Evolutionary conservation across 2,329 filamentous ascomycete species (phyloP), one percentile per base, ranked within the genome.

Genomic region (Alternaria incomplexa): DNA sequence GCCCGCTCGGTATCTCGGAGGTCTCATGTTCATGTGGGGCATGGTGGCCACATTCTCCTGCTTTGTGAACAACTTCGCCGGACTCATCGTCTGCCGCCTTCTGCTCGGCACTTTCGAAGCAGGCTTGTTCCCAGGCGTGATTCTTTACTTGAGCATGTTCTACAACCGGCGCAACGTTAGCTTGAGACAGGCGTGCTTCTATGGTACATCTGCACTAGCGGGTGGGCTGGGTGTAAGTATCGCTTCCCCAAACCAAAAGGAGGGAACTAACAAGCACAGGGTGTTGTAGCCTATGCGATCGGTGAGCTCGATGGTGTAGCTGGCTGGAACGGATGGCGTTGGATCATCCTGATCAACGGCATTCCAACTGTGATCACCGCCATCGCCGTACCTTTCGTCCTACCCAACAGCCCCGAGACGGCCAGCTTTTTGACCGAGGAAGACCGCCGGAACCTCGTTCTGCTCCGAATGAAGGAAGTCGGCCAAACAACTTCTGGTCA

Each of bases 201-300:
- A 86, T n/a, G 84, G 82, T 4, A 82, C 85, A 5, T 83, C 84
- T 3, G 84, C 82, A 28, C 81, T 87, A 57, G 83, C 85, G 4
- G 85, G 86, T 5, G 85, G 85, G 7, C 85, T 88, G 40, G 86
- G 85, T 6, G 74, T 62, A 23, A 58, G 59, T 53, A 22, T 13
- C 10, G 10, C 17, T 1, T 17, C n/a, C n/a, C 12, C 20, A 4
- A 22, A 2, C 6, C 6, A 20, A 5, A n/a, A 6, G 20, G 25
- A 20, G 15, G n/a, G 15, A 9, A 5, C 55, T 58, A 25, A 62
- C 20, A 11, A 7, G 11, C 7, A 9, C 23, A 62, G 55, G 59
- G 74, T 10, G 68, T 77, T 4, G 69, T 76, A 3, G 73, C 74
- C 1, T 76, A 75, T 9, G 73, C 65, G 3, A 74, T 75, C 12